phyloP scores from a whole-genome alignment of 2,329 filamentous ascomycete species.

The Epichloe typhina region DNA sequence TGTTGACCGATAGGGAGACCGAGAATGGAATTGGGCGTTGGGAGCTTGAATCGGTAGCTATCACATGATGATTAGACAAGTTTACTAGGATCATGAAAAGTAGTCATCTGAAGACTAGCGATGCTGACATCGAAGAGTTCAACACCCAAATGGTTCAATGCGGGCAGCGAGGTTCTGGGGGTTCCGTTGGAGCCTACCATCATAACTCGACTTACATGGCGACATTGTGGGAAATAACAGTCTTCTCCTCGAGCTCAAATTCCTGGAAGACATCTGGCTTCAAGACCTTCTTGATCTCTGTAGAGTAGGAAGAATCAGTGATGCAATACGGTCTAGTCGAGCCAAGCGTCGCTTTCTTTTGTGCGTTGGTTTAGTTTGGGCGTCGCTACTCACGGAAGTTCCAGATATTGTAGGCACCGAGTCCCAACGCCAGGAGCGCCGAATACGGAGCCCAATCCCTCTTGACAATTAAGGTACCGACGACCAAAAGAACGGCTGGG shows the following conservation, averaged over 20 bases:
- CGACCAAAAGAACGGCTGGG: slow-evolving; percentile 63
- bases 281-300: slow-evolving; percentile 69
- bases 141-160: not conserved
- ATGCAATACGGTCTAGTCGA: slow-evolving; percentile 6
- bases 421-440: slow-evolving; percentile 46
- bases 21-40: slow-evolving; percentile 64
- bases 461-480: slow-evolving; percentile 69
- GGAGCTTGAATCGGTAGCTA: slow-evolving; percentile 87
- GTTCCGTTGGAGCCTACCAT: not conserved
- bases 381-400: slow-evolving; percentile 46
- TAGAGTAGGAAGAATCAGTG: not conserved
- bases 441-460: slow-evolving; percentile 63
- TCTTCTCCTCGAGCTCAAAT: slow-evolving; percentile 91
- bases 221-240: slow-evolving; percentile 91
- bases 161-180: not conserved
- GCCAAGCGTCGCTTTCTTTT: not conserved
- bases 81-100: not conserved
- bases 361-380: not conserved
- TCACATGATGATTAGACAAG: not conserved
- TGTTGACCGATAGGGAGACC: slow-evolving; percentile 97
- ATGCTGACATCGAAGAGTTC: not conserved
- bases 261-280: slow-evolving; percentile 82
- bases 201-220: slow-evolving; percentile 56
- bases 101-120: not conserved
- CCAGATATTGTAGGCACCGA: slow-evolving; percentile 61